Evolutionary conservation across 2,329 filamentous ascomycete species (phyloP).

Genomic region (Iodosphaeria phyllophila): DNA sequence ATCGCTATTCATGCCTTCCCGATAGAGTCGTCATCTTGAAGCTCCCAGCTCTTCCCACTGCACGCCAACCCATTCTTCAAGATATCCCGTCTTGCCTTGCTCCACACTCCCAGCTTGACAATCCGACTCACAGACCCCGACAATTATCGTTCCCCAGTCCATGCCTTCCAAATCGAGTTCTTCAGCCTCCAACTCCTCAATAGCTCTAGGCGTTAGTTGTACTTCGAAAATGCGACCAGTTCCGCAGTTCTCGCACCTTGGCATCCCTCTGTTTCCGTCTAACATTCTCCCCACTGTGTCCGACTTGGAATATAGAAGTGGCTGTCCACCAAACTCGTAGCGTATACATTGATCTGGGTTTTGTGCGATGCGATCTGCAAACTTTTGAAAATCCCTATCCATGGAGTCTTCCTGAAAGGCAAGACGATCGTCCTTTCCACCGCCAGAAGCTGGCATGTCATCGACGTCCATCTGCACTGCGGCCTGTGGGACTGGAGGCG

Average conservation of each 20-base stretch:
- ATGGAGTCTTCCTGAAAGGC: constrained; percentile 57
- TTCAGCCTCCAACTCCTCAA: constrained; percentile 70
- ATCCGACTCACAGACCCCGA: constrained; percentile 68
- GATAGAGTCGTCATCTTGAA: constrained; percentile 1
- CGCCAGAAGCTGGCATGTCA: constrained; percentile 14
- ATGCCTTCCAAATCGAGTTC: constrained; percentile 62
- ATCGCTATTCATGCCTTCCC: no score
- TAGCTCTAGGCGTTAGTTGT: constrained; percentile 80
- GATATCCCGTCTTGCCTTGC: constrained; percentile 51
- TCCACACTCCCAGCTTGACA: constrained; percentile 43
- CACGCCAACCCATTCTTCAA: constrained; percentile 95
- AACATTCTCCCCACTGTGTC: constrained; percentile 58
- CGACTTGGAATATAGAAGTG: constrained; percentile 62
- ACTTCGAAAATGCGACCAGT: constrained; percentile 68
- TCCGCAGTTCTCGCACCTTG: constrained; percentile 61
- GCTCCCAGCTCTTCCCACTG: constrained; percentile 72
- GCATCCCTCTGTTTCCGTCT: constrained; percentile 30
- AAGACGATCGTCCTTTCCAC: constrained; percentile 43
- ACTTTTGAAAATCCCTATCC: constrained; percentile 62
- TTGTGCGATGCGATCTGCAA: constrained; percentile 58
- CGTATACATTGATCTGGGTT: constrained; percentile 71
- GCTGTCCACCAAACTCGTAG: constrained; percentile 57
- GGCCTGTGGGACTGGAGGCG: constrained; percentile 28
- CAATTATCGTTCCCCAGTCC: constrained; percentile 92
- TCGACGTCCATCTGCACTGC: constrained; percentile 30